phyloP scores from a whole-genome alignment of 1,284 basidiomycete genomes.

The Xerocomus tenax region DNA sequence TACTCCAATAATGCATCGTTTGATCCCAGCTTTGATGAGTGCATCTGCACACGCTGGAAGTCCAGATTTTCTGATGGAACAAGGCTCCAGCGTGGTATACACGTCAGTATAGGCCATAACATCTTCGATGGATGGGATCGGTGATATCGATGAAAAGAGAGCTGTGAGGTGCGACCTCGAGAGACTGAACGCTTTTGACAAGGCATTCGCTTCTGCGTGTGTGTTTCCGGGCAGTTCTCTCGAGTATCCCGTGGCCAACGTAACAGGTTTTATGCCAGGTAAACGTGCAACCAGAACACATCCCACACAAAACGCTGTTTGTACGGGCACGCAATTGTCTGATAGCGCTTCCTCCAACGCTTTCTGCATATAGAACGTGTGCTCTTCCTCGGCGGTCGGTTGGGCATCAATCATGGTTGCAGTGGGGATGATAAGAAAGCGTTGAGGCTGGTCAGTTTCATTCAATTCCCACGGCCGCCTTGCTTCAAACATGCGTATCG shows the following conservation, averaged over 20 bases:
- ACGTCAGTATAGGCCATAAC: conserved; percentile 59
- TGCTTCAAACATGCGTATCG: conserved; percentile 58
- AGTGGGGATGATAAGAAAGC: not conserved
- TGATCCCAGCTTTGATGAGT: conserved; percentile 66
- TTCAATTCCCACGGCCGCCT: conserved; percentile 21
- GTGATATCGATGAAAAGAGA: conserved; percentile 36
- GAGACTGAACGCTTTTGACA: conserved; percentile 60
- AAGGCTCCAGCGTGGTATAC: conserved; percentile 97
- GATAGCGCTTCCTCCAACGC: conserved; percentile 62
- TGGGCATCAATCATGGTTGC: conserved; percentile 6
- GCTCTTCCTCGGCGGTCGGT: conserved; percentile 25
- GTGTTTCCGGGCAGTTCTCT: conserved; percentile 92
- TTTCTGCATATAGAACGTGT: conserved; percentile 48
- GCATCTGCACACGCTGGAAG: conserved; percentile 82
- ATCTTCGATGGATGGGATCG: conserved; percentile 32
- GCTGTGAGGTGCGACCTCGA: conserved; percentile 36
- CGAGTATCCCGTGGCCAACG: conserved; percentile 81
- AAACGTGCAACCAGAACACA: conserved; percentile 64
- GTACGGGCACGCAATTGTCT: conserved; percentile 59
- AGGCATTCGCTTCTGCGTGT: conserved; percentile 93
- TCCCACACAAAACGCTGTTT: conserved; percentile 91
- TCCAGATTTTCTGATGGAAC: conserved; percentile 83
- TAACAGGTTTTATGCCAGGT: conserved; percentile 34
- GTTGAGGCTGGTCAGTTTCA: not conserved
- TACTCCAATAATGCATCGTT: conserved; percentile 81